A percentile compares a stretch with the other conserved stretches of the same genome.
phyloP scores from a whole-genome alignment of 192 early-diverging fungal genomes.

The Rhizophlyctis rosea region DNA sequence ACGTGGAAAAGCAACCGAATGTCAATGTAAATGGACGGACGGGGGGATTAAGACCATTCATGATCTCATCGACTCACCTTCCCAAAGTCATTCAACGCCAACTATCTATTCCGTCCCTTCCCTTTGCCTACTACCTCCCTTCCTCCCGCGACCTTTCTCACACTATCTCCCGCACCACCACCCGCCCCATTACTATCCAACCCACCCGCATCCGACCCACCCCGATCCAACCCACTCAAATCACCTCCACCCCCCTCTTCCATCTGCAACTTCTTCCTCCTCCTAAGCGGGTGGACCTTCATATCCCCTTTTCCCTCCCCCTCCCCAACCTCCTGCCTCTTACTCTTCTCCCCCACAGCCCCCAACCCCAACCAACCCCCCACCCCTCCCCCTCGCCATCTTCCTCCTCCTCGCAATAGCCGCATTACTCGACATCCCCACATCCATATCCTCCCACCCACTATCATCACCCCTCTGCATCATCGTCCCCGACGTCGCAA shows the following conservation, averaged over 20 bases:
- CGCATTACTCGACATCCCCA: background rate
- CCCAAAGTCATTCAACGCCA: too few relatives aligned
- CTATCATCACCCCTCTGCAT: conserved; percentile 1
- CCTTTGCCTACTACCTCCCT: too few relatives aligned
- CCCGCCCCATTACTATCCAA: too few relatives aligned
- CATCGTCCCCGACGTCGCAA: background rate
- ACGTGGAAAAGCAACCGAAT: too few relatives aligned
- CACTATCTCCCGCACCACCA: too few relatives aligned
- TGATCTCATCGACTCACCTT: too few relatives aligned
- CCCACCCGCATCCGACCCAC: too few relatives aligned
- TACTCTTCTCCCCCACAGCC: background rate
- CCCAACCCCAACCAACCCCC: background rate
- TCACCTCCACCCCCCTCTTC: conserved; percentile 1
- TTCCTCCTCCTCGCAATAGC: background rate
- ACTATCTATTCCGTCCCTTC: too few relatives aligned
- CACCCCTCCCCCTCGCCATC: background rate
- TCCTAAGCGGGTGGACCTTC: conserved; percentile 19
- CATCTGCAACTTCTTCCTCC: background rate
- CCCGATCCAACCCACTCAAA: conserved; percentile 1
- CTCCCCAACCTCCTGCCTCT: conserved; percentile 4
- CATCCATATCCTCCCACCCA: conserved; percentile 4
- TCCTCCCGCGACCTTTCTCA: too few relatives aligned
- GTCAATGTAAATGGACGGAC: too few relatives aligned
- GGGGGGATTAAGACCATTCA: too few relatives aligned
- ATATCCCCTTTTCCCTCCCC: conserved; percentile 4